Evolutionary conservation across 2,329 filamentous ascomycete genomes (phyloP).

Genomic region (Penicillium sp.): DNA sequence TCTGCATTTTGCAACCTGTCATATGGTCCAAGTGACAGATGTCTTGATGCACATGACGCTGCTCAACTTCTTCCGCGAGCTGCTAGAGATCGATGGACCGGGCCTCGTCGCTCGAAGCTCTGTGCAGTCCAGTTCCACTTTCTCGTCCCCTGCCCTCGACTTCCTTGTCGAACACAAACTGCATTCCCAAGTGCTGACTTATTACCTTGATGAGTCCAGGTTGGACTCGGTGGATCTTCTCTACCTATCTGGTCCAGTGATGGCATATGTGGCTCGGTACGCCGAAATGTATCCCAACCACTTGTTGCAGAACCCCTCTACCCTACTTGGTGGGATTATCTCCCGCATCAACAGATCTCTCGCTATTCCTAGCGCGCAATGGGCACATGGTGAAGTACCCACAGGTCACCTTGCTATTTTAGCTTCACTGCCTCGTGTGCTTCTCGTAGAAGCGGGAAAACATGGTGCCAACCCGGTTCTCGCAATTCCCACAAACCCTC

Average conservation of each 20-base stretch:
- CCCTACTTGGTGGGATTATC: constrained; percentile 40
- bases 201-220: constrained; percentile 45
- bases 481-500: constrained; percentile 44
- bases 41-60: constrained; percentile 54
- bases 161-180: constrained; percentile 46
- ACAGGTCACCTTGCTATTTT: constrained; percentile 50
- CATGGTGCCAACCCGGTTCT: constrained; percentile 39
- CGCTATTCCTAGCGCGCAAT: constrained; percentile 39
- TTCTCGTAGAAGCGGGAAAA: constrained; percentile 41
- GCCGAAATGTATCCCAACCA: constrained; percentile 48
- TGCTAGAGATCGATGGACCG: constrained; percentile 40
- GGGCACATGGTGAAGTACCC: constrained; percentile 48
- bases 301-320: constrained; percentile 39
- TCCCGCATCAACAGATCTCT: constrained; percentile 42
- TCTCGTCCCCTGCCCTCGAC: constrained; percentile 40
- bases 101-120: constrained; percentile 26
- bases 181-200: constrained; percentile 44
- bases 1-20: constrained; percentile 47
- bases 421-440: constrained; percentile 48
- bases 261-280: constrained; percentile 51
- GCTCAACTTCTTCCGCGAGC: constrained; percentile 50
- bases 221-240: constrained; percentile 45
- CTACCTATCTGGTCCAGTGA: constrained; percentile 48
- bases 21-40: constrained; percentile 52
- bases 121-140: constrained; percentile 29